Percentiles rank a stretch among this genome's conserved stretches.
Evolutionary conservation across 352 stramenopile species (phyloP).

Genomic region (Globisporangium orthogonon): DNA sequence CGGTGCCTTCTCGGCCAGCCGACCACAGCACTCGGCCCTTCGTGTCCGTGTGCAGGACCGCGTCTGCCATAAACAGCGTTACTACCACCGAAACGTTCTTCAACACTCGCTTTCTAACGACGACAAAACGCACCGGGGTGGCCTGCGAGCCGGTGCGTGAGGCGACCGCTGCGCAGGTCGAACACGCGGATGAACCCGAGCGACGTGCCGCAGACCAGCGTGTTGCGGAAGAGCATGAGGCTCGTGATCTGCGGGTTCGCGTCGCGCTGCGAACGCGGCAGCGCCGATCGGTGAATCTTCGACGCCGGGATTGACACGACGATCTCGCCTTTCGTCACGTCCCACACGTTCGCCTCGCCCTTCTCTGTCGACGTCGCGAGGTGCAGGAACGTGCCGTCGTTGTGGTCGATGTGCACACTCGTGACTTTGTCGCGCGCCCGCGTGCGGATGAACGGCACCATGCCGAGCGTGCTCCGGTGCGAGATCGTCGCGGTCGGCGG

Average conservation of each 20-base stretch:
- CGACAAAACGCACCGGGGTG: slow-evolving; percentile 47
- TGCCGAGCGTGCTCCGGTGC: slow-evolving; percentile 68
- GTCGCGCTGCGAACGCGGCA: slow-evolving; percentile 61
- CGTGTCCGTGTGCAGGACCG: slow-evolving; percentile 77
- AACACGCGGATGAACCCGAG: slow-evolving; percentile 85
- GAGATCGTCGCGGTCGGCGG: slow-evolving; percentile 65
- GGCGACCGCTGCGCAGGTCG: slow-evolving; percentile 67
- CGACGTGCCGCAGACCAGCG: slow-evolving; percentile 82
- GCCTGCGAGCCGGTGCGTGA: slow-evolving; percentile 78
- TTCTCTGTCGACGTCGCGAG: slow-evolving; percentile 83
- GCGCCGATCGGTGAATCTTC: slow-evolving; percentile 81
- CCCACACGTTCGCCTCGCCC: slow-evolving; percentile 83
- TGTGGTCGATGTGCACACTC: slow-evolving; percentile 77
- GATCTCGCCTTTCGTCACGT: slow-evolving; percentile 81
- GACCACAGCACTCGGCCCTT: slow-evolving; percentile 85
- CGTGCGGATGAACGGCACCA: slow-evolving; percentile 81
- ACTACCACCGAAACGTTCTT: neutral
- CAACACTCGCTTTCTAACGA: neutral
- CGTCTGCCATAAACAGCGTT: slow-evolving; percentile 30
- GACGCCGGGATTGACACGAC: slow-evolving; percentile 68
- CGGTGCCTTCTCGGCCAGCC: slow-evolving; percentile 68
- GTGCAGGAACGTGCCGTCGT: slow-evolving; percentile 73
- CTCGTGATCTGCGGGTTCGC: slow-evolving; percentile 76
- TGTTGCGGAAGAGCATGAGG: slow-evolving; percentile 85
- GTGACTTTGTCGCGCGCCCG: slow-evolving; percentile 72